phyloP scores from a whole-genome alignment of 1,139 yeast genomes.

The Pneumocystis carinii region DNA sequence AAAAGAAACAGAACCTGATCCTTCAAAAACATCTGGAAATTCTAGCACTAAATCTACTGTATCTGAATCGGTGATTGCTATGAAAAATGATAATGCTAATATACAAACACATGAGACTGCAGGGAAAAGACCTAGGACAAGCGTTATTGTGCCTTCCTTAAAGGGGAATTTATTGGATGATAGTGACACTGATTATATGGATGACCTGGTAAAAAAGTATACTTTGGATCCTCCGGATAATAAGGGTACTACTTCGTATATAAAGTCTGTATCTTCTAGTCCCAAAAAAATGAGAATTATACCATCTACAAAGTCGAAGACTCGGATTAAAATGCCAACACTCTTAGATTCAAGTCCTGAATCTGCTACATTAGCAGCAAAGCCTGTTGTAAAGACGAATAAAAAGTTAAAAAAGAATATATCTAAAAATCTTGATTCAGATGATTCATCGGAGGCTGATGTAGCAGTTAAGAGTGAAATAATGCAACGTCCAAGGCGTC shows the following conservation, averaged over 20 bases:
- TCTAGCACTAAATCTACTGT: background rate
- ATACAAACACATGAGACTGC: background rate
- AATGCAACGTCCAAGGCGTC: background rate
- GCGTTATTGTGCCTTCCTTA: conserved; percentile 1
- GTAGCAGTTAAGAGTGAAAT: background rate
- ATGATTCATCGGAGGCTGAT: background rate
- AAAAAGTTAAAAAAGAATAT: background rate
- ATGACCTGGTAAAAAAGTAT: conserved; percentile 1
- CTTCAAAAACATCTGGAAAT: background rate
- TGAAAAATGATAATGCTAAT: background rate
- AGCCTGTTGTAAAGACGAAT: background rate
- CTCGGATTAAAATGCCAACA: background rate
- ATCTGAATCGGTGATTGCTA: background rate
- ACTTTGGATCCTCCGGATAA: background rate
- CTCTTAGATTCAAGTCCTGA: background rate
- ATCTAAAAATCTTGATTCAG: background rate
- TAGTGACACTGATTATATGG: conserved; percentile 8
- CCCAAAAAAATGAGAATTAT: background rate
- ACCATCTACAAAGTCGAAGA: background rate
- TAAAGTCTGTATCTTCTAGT: background rate
- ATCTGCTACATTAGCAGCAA: background rate
- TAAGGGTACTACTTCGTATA: background rate
- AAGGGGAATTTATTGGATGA: conserved; percentile 4
- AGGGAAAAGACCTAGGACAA: background rate
- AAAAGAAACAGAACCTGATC: background rate